Conservation (phyloP, 495 filamentous ascomycete genomes). For the Penicillium desertorum region DNA sequence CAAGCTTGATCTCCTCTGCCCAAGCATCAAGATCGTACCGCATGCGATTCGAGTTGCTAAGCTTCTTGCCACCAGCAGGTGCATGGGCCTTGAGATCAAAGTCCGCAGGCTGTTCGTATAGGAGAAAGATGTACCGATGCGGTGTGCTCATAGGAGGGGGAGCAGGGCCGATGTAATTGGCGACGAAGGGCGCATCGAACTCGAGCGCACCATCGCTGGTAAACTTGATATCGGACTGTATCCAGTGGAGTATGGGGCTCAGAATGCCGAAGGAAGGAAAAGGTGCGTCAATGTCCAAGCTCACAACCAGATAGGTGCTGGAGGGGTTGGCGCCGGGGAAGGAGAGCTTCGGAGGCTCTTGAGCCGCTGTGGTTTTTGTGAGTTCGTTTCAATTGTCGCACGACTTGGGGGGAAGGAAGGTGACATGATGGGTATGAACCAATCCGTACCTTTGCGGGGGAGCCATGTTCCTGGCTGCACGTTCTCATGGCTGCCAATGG, state of each 20-base stretch:
- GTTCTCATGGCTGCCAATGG: constrained; percentile 25
- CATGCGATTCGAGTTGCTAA: constrained; percentile 43
- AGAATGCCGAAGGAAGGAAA: constrained; percentile 46
- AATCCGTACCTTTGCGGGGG: constrained; percentile 29
- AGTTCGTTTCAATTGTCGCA: background rate
- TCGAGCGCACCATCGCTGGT: constrained; percentile 20
- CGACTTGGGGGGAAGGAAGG: background rate
- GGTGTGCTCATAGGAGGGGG: constrained; percentile 52
- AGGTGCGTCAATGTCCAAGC: constrained; percentile 54
- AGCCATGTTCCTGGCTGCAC: constrained; percentile 35
- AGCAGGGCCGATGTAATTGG: constrained; percentile 50
- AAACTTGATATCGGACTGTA: constrained; percentile 46
- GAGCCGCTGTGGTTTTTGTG: constrained; percentile 29
- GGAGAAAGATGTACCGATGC: constrained; percentile 57
- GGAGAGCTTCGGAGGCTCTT: constrained; percentile 28
- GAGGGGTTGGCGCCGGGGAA: constrained; percentile 24
- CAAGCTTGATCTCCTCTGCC: constrained; percentile 49
- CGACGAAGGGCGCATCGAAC: constrained; percentile 32
- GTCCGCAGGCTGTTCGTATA: constrained; percentile 55
- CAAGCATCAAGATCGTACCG: constrained; percentile 53
- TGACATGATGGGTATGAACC: background rate
- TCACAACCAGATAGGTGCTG: constrained; percentile 46
- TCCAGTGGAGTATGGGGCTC: constrained; percentile 50
- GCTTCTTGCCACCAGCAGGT: constrained; percentile 41
- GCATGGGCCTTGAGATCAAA: constrained; percentile 47